These are phyloP conservation scores for Spergularia marina DNA, from an alignment of 148 eudicot species.

Conservation along the genomic window DNA sequence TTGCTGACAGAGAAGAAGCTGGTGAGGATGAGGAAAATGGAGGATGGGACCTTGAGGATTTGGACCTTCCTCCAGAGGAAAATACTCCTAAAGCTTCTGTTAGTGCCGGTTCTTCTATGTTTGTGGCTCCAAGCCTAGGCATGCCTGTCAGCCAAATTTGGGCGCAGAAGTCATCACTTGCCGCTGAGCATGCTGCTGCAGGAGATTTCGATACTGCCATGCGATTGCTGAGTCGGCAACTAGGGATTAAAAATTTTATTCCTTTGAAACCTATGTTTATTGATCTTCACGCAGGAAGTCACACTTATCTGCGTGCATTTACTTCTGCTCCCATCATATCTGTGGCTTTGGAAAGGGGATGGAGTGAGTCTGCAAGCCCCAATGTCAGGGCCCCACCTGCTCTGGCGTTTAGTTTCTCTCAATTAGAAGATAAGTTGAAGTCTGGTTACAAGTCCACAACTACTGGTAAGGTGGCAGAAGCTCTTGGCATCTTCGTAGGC, in stretches of 20 bases:
- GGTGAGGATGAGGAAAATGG: constrained; percentile 64
- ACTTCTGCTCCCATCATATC: constrained; percentile 69
- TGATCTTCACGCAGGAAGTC: constrained; percentile 83
- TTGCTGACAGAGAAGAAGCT: constrained; percentile 35
- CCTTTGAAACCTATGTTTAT: constrained; percentile 69
- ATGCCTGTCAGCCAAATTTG: constrained; percentile 94
- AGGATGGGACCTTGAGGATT: constrained; percentile 94
- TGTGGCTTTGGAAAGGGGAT: constrained; percentile 73
- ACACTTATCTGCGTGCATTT: constrained; percentile 59
- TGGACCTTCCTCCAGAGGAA: constrained; percentile 86
- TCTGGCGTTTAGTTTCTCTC: constrained; percentile 62
- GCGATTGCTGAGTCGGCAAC: constrained; percentile 77
- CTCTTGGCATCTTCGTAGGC: constrained; percentile 54
- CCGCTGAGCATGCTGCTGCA: constrained; percentile 94
- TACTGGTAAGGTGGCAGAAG: constrained; percentile 77
- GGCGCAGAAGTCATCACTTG: constrained; percentile 83
- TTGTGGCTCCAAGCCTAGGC: constrained; percentile 71
- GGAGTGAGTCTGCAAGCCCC: constrained; percentile 77
- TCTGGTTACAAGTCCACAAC: constrained; percentile 74
- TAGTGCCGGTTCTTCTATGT: constrained; percentile 44
- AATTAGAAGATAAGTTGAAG: constrained; percentile 78
- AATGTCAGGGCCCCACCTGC: constrained; percentile 86
- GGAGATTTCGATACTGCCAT: constrained; percentile 95
- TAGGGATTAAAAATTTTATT: constrained; percentile 69
- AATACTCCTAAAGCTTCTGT: constrained; percentile 67